Evolutionary conservation across 495 filamentous ascomycete species (phyloP).

Genomic region (Penicillium robsamsonii): DNA sequence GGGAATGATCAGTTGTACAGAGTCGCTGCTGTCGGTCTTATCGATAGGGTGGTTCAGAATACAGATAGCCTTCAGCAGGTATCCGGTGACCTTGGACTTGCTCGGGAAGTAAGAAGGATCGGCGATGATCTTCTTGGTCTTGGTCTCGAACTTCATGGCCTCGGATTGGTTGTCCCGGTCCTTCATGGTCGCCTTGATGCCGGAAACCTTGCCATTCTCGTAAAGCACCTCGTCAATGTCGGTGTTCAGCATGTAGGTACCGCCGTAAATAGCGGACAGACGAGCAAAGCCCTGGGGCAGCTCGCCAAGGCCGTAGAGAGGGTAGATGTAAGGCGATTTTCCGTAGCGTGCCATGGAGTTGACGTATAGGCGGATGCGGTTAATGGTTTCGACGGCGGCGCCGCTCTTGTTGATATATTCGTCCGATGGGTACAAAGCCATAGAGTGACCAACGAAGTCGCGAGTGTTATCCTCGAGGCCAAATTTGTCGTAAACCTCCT

Average conservation of each 20-base stretch:
- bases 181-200: constrained; percentile 97
- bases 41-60: constrained; percentile 93
- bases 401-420: constrained; percentile 74
- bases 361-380: constrained; percentile 92
- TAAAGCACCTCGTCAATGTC: constrained; percentile 85
- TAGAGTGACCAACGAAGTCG: constrained; percentile 96
- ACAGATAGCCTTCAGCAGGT: constrained; percentile 94
- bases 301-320: constrained; percentile 94
- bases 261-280: constrained; percentile 95
- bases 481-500: constrained; percentile 97
- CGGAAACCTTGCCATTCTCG: constrained; percentile 73
- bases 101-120: constrained; percentile 95
- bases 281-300: constrained; percentile 98
- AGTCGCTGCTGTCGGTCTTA: constrained; percentile 84
- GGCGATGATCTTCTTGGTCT: constrained; percentile 91
- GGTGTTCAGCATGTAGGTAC: constrained; percentile 99
- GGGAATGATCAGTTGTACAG: constrained; percentile 93
- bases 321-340: constrained; percentile 99
- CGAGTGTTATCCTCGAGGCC: constrained; percentile 86
- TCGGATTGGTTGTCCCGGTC: constrained; percentile 71
- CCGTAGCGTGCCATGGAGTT: constrained; percentile 98
- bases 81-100: constrained; percentile 81
- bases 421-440: constrained; percentile 92
- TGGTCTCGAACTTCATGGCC: constrained; percentile 91
- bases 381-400: constrained; percentile 78